Evolutionary conservation across 192 early-diverging fungal genomes (phyloP).

Genomic region (Backusella liffmaniae): DNA sequence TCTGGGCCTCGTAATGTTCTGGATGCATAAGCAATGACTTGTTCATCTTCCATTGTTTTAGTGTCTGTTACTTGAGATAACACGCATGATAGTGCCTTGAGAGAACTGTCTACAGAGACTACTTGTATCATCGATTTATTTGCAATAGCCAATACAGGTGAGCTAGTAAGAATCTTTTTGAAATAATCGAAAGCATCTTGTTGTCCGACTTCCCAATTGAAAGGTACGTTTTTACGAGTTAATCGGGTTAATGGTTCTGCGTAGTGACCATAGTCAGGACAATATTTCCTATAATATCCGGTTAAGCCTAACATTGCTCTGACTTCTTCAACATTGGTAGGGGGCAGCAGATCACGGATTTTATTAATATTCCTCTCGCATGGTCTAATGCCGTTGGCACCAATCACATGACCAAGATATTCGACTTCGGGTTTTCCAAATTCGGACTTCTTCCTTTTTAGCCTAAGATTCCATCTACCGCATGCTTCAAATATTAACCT

Average conservation of each 20-base stretch:
- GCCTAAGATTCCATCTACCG: background rate
- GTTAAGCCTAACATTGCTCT: constrained; percentile 30
- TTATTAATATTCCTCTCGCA: background rate
- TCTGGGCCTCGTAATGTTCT: background rate
- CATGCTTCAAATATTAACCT: background rate
- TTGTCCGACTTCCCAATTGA: background rate
- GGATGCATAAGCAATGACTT: background rate
- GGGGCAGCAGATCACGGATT: constrained; percentile 13
- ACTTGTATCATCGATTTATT: background rate
- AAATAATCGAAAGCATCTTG: constrained; percentile 9
- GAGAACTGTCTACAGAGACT: background rate
- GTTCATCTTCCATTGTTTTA: background rate
- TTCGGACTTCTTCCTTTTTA: constrained; percentile 14
- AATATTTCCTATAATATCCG: constrained; percentile 38
- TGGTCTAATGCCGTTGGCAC: background rate
- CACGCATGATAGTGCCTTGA: background rate
- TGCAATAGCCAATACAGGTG: background rate
- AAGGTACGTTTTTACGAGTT: constrained; percentile 22
- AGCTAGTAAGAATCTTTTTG: background rate
- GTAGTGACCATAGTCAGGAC: constrained; percentile 31
- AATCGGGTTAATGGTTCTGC: constrained; percentile 21
- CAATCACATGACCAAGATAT: constrained; percentile 18
- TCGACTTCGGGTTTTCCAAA: constrained; percentile 8
- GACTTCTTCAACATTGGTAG: constrained; percentile 14
- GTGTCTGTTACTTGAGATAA: background rate